A percentile compares a stretch with the other conserved stretches of the same genome.
phyloP scores from a whole-genome alignment of 768 basidiomycete genomes.

The Multifurca ochricompacta region DNA sequence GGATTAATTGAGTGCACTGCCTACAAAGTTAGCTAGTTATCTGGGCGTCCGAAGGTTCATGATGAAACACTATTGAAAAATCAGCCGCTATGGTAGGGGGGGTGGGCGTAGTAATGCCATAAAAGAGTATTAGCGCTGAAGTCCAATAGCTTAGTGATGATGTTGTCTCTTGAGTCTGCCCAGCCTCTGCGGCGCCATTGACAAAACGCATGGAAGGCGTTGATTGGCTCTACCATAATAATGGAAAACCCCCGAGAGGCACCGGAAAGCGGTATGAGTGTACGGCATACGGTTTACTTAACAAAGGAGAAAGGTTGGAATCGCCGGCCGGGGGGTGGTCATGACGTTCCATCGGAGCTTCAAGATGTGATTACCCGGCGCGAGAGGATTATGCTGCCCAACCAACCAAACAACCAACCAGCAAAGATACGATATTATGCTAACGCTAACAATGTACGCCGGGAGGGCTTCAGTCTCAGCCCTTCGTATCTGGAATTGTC shows the following conservation, averaged over 20 bases:
- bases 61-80: constrained; percentile 14
- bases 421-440: too few relatives aligned
- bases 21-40: constrained; percentile 1
- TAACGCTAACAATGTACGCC: too few relatives aligned
- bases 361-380: not conserved
- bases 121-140: constrained; percentile 8
- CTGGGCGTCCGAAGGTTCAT: not conserved
- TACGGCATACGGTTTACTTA: constrained; percentile 1
- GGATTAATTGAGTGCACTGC: constrained; percentile 7
- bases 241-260: constrained; percentile 15
- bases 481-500: not conserved
- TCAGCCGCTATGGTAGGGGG: constrained; percentile 16
- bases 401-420: too few relatives aligned
- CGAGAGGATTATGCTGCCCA: too few relatives aligned
- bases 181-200: constrained; percentile 17
- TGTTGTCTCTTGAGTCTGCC: constrained; percentile 8
- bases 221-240: constrained; percentile 12
- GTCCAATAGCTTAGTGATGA: constrained; percentile 14
- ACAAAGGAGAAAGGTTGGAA: not conserved
- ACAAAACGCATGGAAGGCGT: constrained; percentile 10
- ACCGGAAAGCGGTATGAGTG: constrained; percentile 1
- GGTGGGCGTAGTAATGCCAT: constrained; percentile 6
- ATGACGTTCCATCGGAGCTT: constrained; percentile 3
- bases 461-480: not conserved
- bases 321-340: constrained; percentile 1